phyloP scores from a whole-genome alignment of 805 yeast species.

The Hyphopichia homilentoma region DNA sequence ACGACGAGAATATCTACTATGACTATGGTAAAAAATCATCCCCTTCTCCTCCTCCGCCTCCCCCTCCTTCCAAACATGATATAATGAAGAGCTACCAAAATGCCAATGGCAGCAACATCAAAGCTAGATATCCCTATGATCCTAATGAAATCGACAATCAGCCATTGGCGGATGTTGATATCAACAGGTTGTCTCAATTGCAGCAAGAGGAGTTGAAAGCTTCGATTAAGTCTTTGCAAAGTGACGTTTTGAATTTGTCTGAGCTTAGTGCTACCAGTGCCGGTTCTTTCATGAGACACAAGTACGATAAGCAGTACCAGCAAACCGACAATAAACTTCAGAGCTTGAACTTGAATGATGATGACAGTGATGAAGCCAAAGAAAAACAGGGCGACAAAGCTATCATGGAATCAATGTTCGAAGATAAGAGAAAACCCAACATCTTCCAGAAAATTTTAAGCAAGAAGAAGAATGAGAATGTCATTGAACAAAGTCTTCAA shows the following conservation, averaged over 20 bases:
- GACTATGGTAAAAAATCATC: not conserved
- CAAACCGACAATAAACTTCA: constrained; percentile 18
- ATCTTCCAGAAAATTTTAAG: constrained; percentile 43
- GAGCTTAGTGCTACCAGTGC: constrained; percentile 89
- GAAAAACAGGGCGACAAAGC: constrained; percentile 6
- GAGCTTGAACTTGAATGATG: constrained; percentile 15
- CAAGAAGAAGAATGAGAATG: constrained; percentile 27
- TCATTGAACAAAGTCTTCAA: constrained; percentile 31
- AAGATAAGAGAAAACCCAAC: constrained; percentile 40
- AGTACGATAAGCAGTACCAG: constrained; percentile 38
- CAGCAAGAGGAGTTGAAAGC: constrained; percentile 37
- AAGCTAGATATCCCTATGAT: constrained; percentile 25
- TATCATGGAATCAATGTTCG: constrained; percentile 37
- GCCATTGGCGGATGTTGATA: constrained; percentile 22
- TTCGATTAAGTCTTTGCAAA: constrained; percentile 39
- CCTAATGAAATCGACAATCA: constrained; percentile 29
- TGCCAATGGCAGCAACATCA: constrained; percentile 3
- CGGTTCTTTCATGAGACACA: constrained; percentile 78
- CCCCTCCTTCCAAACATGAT: constrained; percentile 35
- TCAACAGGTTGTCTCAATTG: constrained; percentile 23
- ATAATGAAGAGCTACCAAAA: constrained; percentile 2
- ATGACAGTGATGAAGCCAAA: constrained; percentile 5
- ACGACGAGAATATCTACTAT: not conserved
- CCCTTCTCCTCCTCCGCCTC: constrained; percentile 34
- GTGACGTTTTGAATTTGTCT: constrained; percentile 48